Evolutionary conservation across 192 early-diverging fungal species (phyloP).

Genomic region (Kappamyces sp.): DNA sequence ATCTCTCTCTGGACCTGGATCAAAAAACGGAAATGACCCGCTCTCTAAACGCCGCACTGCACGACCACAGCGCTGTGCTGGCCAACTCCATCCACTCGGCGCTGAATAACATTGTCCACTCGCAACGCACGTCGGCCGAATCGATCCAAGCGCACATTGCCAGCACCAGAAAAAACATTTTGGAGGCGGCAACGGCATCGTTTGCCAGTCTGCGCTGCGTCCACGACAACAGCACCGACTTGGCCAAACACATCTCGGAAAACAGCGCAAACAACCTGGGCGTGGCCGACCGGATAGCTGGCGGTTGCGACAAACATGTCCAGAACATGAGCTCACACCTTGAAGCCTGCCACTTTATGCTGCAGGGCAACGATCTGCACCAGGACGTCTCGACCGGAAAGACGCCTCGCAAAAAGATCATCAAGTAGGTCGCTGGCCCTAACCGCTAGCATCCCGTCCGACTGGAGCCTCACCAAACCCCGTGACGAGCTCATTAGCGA

Average conservation of each 20-base stretch:
- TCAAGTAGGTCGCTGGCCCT: conserved; percentile 18
- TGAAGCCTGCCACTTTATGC: too few relatives aligned
- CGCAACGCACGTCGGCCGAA: too few relatives aligned
- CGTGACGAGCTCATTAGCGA: conserved; percentile 27
- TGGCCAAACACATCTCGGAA: background rate
- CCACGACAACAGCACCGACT: background rate
- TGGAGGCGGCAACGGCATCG: background rate
- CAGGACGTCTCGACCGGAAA: conserved; percentile 33
- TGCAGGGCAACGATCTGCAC: conserved; percentile 26
- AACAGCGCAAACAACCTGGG: background rate
- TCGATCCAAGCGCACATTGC: too few relatives aligned
- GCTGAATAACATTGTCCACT: too few relatives aligned
- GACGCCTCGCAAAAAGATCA: conserved; percentile 30
- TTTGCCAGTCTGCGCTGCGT: background rate
- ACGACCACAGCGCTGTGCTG: too few relatives aligned
- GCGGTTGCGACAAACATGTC: conserved; percentile 17
- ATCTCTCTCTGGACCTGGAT: too few relatives aligned
- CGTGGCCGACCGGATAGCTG: conserved; percentile 4
- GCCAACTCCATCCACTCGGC: too few relatives aligned
- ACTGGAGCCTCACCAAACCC: conserved; percentile 20
- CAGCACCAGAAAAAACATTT: too few relatives aligned
- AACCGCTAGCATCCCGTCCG: background rate
- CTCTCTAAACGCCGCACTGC: too few relatives aligned
- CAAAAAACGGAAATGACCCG: too few relatives aligned
- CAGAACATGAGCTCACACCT: too few relatives aligned